Evolutionary conservation across 805 yeast genomes (phyloP).

Genomic region (Danielia reshetovae): DNA sequence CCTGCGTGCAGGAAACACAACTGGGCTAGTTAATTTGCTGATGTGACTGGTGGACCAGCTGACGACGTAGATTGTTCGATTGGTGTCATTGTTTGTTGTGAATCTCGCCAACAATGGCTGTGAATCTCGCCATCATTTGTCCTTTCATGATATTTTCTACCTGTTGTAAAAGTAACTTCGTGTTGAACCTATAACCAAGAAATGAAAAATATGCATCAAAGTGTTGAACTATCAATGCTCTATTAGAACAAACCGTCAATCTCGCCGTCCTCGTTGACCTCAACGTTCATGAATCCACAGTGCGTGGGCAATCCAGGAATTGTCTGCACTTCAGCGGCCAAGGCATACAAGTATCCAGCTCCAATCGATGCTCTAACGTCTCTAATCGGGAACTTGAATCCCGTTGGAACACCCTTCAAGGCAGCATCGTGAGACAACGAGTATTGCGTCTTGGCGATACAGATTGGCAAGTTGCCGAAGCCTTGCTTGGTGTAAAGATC

Average conservation of each 20-base stretch:
- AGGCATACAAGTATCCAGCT: slow-evolving; percentile 80
- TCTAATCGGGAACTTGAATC: slow-evolving; percentile 75
- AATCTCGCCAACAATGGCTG: neutral
- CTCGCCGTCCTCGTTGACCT: slow-evolving; percentile 74
- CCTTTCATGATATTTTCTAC: neutral
- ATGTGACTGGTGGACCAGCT: too few relatives aligned
- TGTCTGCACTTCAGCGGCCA: slow-evolving; percentile 83
- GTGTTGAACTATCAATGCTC: slow-evolving; percentile 17
- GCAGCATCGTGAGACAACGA: slow-evolving; percentile 80
- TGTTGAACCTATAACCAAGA: neutral
- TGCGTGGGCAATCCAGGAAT: slow-evolving; percentile 85
- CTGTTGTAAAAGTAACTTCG: slow-evolving; percentile 1
- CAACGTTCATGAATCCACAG: slow-evolving; percentile 84
- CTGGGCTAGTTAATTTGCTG: too few relatives aligned
- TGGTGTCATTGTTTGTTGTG: too few relatives aligned
- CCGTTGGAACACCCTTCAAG: slow-evolving; percentile 80
- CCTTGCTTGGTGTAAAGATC: slow-evolving; percentile 70
- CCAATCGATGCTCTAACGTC: slow-evolving; percentile 77
- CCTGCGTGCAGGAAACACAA: too few relatives aligned
- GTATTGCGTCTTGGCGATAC: slow-evolving; percentile 84
- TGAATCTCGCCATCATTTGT: neutral
- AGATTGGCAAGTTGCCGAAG: slow-evolving; percentile 71
- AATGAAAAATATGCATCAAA: slow-evolving; percentile 9
- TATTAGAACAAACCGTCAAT: slow-evolving; percentile 70
- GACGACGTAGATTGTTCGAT: too few relatives aligned